These are phyloP conservation scores for Styphnolobium japonicum DNA, from an alignment of 306 rosid species.

Conservation along the genomic window DNA sequence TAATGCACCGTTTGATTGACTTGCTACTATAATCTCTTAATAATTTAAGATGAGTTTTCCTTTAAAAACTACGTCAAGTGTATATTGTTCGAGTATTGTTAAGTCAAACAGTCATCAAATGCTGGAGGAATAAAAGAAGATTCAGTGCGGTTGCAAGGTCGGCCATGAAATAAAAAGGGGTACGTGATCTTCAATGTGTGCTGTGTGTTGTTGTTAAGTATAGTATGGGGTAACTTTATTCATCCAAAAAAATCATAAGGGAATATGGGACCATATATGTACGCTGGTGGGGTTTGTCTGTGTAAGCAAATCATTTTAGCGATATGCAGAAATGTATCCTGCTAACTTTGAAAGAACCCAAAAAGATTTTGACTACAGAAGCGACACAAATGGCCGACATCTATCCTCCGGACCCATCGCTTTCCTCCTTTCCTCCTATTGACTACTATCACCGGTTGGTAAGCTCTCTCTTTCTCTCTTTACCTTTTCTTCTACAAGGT, in stretches of 20 bases:
- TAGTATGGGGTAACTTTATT: not conserved
- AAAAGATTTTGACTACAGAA: slow-evolving; percentile 36
- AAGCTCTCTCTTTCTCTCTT: slow-evolving; percentile 31
- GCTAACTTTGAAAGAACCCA: slow-evolving; percentile 36
- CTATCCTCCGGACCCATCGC: not conserved
- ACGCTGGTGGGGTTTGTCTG: not conserved
- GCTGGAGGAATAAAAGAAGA: not conserved
- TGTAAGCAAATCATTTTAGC: not conserved
- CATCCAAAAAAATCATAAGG: not conserved
- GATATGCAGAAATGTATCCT: not conserved
- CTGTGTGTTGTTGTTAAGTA: not conserved
- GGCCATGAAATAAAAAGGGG: not conserved
- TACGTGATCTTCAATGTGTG: not conserved
- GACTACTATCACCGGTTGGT: slow-evolving; percentile 24
- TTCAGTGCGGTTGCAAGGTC: not conserved
- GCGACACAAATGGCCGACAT: slow-evolving; percentile 62
- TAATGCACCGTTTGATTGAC: not conserved
- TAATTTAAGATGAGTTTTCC: not conserved
- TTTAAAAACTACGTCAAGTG: not conserved
- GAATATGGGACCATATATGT: not conserved
- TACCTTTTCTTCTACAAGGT: not conserved
- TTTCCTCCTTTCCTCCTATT: not conserved
- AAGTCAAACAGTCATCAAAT: not conserved
- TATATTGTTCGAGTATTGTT: not conserved
- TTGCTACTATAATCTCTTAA: not conserved